These are phyloP conservation scores for Globisporangium sylvaticum DNA, from an alignment of 352 stramenopile genomes.

Conservation along the genomic window DNA sequence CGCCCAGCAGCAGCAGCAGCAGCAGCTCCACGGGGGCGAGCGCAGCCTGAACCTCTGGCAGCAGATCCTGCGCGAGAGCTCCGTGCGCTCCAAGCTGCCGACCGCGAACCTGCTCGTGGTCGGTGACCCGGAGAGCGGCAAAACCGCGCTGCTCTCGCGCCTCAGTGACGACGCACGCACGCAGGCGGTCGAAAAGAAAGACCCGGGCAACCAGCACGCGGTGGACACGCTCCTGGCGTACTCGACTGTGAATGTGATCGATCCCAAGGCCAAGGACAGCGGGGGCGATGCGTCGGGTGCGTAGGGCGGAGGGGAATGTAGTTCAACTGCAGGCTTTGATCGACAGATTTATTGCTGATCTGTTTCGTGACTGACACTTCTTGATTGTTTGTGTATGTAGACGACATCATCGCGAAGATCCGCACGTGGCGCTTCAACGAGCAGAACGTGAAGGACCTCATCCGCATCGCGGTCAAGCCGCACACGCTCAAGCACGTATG, in stretches of 20 bases:
- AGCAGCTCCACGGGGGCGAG: not conserved
- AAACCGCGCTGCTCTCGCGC: constrained; percentile 58
- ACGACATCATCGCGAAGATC: constrained; percentile 76
- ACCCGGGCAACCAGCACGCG: constrained; percentile 18
- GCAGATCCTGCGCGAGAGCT: constrained; percentile 80
- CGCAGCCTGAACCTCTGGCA: constrained; percentile 60
- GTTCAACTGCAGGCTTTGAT: not conserved
- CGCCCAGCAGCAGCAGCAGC: not conserved
- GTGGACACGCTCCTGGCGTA: constrained; percentile 55
- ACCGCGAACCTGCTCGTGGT: constrained; percentile 63
- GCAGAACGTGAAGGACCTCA: constrained; percentile 58
- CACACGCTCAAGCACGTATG: constrained; percentile 43
- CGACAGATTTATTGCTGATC: not conserved
- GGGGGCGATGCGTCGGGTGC: constrained; percentile 38
- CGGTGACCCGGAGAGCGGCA: constrained; percentile 70
- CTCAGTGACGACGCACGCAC: constrained; percentile 35
- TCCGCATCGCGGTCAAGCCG: constrained; percentile 62
- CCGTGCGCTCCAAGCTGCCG: constrained; percentile 70
- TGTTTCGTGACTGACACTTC: not conserved
- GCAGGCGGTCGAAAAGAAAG: constrained; percentile 15
- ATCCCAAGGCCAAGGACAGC: constrained; percentile 56
- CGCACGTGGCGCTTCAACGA: constrained; percentile 78
- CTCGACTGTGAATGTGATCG: constrained; percentile 60
- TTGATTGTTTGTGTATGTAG: constrained; percentile 21
- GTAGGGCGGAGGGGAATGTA: not conserved